Base-by-base conservation (phyloP, 306 rosid species). In the Medicago lupulina region DNA sequence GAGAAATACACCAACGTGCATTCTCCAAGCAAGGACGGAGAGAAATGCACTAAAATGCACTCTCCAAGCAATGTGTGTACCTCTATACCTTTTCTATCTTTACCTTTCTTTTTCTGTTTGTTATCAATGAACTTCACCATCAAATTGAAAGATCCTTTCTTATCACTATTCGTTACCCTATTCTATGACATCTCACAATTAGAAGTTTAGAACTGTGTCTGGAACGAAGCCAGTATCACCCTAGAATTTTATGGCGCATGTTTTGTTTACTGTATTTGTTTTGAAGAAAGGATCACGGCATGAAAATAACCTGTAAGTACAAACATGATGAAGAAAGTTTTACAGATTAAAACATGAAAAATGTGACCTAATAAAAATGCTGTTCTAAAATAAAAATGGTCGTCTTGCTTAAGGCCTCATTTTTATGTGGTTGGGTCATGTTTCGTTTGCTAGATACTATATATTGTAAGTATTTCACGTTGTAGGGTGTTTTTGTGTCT, bases 11-110 rank as follows among this genome's bases (percentile, higher is more conserved):
- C 11, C 70, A 40, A 5, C 31, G 17, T 2, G 34, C 31, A 65
- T 40, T 39, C 78, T 54, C 25, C 44, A 44, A 19, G 13, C 72
- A 74, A 85, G 74, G 74, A 79, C 76, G 79, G 60, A 51, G 76
- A 80, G 83, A 76, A 70, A 65, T 70, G 75, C 85, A 21, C 57
- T 4, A 21, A 21, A 40, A 7, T 28, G 54, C 64, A 43, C 51
- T 83, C 87, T 80, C 83, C 85, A 71, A 83, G 76, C 81, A 73
- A 86, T 55, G 94, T 88, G 63, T 57, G 90, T 87, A 74, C 64
- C 78, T 66, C 44, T 9, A 55, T 41, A 71, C 60, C 61, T 40
- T 72, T 70, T 21, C 16, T 62, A 70, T 77, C 70, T 79, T 34
- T 67, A 53, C 4, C 8, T 81, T 68, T 19, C 18, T 12, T 60